Evolutionary conservation across 1,139 yeast species (phyloP).

Genomic region (Suhomyces ambrosiae): DNA sequence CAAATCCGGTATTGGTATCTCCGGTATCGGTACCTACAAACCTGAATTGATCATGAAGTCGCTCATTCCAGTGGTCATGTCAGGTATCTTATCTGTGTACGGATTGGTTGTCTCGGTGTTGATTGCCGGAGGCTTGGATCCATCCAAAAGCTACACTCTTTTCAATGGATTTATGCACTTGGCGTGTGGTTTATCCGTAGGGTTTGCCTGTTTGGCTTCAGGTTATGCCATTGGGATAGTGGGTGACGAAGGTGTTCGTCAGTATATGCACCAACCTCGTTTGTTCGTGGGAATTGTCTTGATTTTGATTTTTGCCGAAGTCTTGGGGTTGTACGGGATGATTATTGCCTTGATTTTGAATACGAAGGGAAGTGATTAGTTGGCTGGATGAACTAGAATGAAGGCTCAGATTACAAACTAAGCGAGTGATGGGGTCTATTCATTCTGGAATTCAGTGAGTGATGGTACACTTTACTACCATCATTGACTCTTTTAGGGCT

Average conservation of each 20-base stretch:
- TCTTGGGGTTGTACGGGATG: slow-evolving; percentile 93
- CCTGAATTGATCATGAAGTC: slow-evolving; percentile 85
- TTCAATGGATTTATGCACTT: slow-evolving; percentile 97
- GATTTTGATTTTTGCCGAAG: slow-evolving; percentile 97
- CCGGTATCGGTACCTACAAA: slow-evolving; percentile 84
- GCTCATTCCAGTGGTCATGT: slow-evolving; percentile 93
- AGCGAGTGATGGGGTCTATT: too few relatives aligned
- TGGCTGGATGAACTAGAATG: neutral
- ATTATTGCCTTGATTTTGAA: slow-evolving; percentile 88
- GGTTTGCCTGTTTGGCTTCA: slow-evolving; percentile 94
- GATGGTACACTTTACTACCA: too few relatives aligned
- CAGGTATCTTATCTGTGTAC: slow-evolving; percentile 95
- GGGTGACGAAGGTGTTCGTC: slow-evolving; percentile 98
- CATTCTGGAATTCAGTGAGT: too few relatives aligned
- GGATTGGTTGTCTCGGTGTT: slow-evolving; percentile 95
- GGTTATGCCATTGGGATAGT: slow-evolving; percentile 99
- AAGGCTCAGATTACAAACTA: neutral
- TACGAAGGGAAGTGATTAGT: slow-evolving; percentile 66
- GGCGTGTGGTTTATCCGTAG: slow-evolving; percentile 94
- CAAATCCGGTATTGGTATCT: slow-evolving; percentile 95
- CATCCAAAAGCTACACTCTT: slow-evolving; percentile 73
- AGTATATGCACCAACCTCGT: slow-evolving; percentile 94
- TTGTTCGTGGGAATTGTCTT: slow-evolving; percentile 92
- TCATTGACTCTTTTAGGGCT: too few relatives aligned
- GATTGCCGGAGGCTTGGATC: slow-evolving; percentile 89